Evolutionary conservation across 768 basidiomycete genomes (phyloP).

Genomic region (Cytidiella melzeri): DNA sequence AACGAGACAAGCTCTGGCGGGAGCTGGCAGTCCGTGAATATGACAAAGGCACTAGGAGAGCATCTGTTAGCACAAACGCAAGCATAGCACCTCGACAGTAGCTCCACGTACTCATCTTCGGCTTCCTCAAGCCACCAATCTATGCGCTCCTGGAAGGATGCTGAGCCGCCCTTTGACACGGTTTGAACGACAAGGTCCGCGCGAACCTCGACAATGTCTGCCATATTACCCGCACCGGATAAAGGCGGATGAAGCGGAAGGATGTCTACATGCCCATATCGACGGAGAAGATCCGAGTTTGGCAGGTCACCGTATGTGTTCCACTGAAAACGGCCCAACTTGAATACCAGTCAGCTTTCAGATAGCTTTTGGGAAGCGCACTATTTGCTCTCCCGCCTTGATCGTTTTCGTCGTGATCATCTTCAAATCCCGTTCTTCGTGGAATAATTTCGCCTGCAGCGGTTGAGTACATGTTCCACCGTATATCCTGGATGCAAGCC

Average conservation of each 20-base stretch:
- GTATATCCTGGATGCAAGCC: not conserved
- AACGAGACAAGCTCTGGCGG: slow-evolving; percentile 60
- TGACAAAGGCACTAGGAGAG: slow-evolving; percentile 42
- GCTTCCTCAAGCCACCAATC: slow-evolving; percentile 94
- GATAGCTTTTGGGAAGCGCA: slow-evolving; percentile 33
- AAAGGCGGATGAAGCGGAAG: slow-evolving; percentile 40
- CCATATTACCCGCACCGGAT: slow-evolving; percentile 59
- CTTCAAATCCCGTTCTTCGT: slow-evolving; percentile 61
- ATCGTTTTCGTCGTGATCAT: slow-evolving; percentile 82
- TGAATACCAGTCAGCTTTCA: no score
- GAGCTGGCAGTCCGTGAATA: slow-evolving; percentile 46
- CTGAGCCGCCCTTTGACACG: slow-evolving; percentile 13
- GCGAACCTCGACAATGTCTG: slow-evolving; percentile 71
- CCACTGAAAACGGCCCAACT: no score
- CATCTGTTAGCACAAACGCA: not conserved
- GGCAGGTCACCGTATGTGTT: slow-evolving; percentile 95
- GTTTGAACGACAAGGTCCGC: slow-evolving; percentile 60
- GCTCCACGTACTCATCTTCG: slow-evolving; percentile 76
- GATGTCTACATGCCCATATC: slow-evolving; percentile 89
- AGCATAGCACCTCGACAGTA: no score
- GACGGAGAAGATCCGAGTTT: slow-evolving; percentile 88
- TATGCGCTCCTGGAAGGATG: slow-evolving; percentile 50
- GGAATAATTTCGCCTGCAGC: slow-evolving; percentile 80
- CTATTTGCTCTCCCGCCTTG: slow-evolving; percentile 79
- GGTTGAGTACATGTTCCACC: not conserved